Conservation (phyloP, 495 filamentous ascomycete genomes). For the Penicillium canescens region DNA sequence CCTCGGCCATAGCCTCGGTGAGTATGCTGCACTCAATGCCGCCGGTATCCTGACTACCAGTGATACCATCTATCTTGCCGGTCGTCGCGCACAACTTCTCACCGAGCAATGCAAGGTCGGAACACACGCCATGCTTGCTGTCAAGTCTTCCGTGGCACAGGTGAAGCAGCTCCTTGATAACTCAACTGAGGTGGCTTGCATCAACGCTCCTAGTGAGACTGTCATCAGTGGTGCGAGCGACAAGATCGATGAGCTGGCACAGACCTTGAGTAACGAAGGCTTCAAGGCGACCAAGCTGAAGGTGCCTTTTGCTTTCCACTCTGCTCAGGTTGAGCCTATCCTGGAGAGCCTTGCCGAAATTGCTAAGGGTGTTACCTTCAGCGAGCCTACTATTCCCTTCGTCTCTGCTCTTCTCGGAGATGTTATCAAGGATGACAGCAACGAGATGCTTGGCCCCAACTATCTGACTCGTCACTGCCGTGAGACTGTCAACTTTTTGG, state of each 20-base stretch:
- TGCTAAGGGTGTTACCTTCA: constrained; percentile 59
- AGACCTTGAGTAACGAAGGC: constrained; percentile 52
- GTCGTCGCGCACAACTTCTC: constrained; percentile 74
- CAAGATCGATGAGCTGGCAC: constrained; percentile 56
- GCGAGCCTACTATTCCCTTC: constrained; percentile 62
- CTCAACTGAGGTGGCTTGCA: constrained; percentile 49
- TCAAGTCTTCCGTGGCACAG: constrained; percentile 36
- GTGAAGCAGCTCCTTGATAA: constrained; percentile 31
- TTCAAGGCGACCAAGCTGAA: constrained; percentile 70
- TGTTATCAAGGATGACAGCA: constrained; percentile 52
- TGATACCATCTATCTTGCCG: constrained; percentile 81
- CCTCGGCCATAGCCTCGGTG: constrained; percentile 83
- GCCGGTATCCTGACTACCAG: constrained; percentile 76
- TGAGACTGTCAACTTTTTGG: constrained; percentile 73
- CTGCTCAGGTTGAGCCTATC: constrained; percentile 76
- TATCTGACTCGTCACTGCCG: constrained; percentile 71
- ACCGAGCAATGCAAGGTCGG: constrained; percentile 67
- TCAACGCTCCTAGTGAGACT: constrained; percentile 52
- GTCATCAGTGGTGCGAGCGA: constrained; percentile 49
- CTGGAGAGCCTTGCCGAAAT: constrained; percentile 63
- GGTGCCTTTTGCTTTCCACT: constrained; percentile 81
- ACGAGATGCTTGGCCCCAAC: constrained; percentile 49
- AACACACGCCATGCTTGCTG: constrained; percentile 64
- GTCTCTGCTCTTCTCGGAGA: constrained; percentile 69
- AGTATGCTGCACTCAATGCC: constrained; percentile 83